Evolutionary conservation across 495 filamentous ascomycete genomes (phyloP).

Genomic region (Venustampulla echinocandica): DNA sequence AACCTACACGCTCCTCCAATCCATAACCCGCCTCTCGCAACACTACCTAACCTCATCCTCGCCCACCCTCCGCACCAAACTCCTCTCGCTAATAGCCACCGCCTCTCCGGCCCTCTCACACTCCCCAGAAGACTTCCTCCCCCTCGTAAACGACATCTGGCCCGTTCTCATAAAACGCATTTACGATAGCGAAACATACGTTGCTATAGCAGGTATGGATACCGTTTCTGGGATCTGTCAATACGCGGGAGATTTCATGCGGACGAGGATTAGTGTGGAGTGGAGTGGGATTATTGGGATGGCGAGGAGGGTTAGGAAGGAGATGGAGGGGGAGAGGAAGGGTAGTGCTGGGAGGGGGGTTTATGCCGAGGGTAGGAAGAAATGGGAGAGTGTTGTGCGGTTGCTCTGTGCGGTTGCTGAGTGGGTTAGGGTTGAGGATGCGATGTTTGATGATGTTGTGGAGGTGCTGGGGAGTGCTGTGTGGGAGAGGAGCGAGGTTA

Average conservation of each 20-base stretch:
- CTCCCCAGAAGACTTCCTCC: conserved; percentile 75
- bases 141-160: conserved; percentile 84
- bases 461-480: conserved; percentile 44
- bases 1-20: conserved; percentile 55
- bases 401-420: conserved; percentile 45
- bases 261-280: conserved; percentile 55
- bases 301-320: conserved; percentile 15
- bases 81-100: conserved; percentile 65
- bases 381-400: conserved; percentile 49
- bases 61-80: conserved; percentile 62
- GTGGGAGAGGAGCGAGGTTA: conserved; percentile 38
- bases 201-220: conserved; percentile 59
- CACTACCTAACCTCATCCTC: conserved; percentile 82
- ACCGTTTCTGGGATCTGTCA: conserved; percentile 53
- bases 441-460: conserved; percentile 60
- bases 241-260: conserved; percentile 74
- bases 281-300: conserved; percentile 50
- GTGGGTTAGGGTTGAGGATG: conserved; percentile 50
- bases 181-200: conserved; percentile 64
- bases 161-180: conserved; percentile 64
- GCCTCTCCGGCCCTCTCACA: conserved; percentile 57
- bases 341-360: conserved; percentile 31
- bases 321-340: conserved; percentile 22
- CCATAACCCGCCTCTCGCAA: conserved; percentile 62
- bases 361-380: conserved; percentile 43